Evolutionary conservation across 805 yeast genomes (phyloP).

Genomic region (Yarrowia yakushimensis): DNA sequence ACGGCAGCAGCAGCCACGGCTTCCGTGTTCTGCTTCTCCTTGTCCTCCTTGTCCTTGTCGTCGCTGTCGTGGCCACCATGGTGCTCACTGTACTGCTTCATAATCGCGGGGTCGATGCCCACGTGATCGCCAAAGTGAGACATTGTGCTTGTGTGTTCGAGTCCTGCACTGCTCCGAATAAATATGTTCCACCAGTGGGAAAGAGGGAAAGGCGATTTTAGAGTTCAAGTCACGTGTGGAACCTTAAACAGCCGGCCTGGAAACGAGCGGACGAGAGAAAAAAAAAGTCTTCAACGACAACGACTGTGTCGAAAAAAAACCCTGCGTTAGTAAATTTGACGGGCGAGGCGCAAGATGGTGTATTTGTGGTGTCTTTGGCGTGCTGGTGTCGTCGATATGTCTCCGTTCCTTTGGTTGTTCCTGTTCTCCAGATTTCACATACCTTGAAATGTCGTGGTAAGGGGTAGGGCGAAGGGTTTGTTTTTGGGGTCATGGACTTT

Average conservation of each 20-base stretch:
- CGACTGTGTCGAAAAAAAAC: not conserved
- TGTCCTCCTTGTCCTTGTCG: constrained; percentile 21
- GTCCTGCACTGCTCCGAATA: not conserved
- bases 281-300: not conserved
- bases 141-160: constrained; percentile 7
- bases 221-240: not conserved
- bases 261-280: too few species aligned
- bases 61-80: constrained; percentile 2
- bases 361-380: not conserved
- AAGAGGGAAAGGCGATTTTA: too few species aligned
- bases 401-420: not conserved
- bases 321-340: not conserved
- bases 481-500: constrained; percentile 16
- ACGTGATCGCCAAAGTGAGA: constrained; percentile 23
- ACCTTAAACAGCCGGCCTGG: constrained; percentile 17
- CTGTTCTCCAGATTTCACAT: constrained; percentile 1
- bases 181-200: not conserved
- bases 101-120: constrained; percentile 27
- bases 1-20: constrained; percentile 23
- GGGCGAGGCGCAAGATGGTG: not conserved
- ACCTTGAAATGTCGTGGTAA: constrained; percentile 26
- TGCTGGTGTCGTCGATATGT: too few species aligned
- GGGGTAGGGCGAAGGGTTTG: constrained; percentile 26
- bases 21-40: constrained; percentile 14
- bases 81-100: constrained; percentile 25